phyloP scores from a whole-genome alignment of 768 basidiomycete species.

The Agaricus subrufescens region DNA sequence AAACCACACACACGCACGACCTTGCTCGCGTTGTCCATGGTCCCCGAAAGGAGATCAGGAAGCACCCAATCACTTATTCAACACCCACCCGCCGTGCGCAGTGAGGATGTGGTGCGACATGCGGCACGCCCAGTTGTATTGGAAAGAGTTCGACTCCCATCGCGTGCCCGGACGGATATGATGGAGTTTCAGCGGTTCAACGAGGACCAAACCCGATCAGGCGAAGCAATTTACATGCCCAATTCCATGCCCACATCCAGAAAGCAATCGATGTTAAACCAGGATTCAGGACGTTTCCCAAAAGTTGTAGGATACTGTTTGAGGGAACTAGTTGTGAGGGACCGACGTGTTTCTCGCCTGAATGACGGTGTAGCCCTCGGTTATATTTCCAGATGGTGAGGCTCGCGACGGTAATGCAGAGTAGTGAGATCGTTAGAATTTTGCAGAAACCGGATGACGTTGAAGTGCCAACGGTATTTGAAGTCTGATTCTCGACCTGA shows the following conservation, averaged over 20 bases:
- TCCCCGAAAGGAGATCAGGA: too few species aligned
- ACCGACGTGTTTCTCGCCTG: neutral
- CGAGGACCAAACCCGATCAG: conserved; percentile 1
- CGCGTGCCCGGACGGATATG: neutral
- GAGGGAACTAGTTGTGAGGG: neutral
- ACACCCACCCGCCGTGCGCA: too few species aligned
- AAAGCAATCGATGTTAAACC: neutral
- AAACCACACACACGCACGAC: too few species aligned
- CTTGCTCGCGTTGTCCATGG: too few species aligned
- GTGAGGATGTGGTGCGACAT: too few species aligned
- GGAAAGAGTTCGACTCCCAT: neutral
- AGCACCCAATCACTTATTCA: too few species aligned
- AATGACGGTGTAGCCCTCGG: neutral
- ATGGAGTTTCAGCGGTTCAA: neutral
- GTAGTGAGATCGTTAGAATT: neutral
- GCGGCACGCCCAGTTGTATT: too few species aligned
- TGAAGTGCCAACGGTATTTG: conserved; percentile 16
- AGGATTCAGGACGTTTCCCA: neutral
- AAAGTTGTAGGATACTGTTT: neutral
- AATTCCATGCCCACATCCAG: neutral
- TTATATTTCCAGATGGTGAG: neutral
- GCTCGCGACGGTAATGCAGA: neutral
- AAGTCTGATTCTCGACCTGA: conserved; percentile 74
- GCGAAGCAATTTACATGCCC: neutral
- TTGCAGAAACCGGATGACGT: neutral